phyloP scores from a whole-genome alignment of 805 yeast genomes.

The Yarrowia deformans region DNA sequence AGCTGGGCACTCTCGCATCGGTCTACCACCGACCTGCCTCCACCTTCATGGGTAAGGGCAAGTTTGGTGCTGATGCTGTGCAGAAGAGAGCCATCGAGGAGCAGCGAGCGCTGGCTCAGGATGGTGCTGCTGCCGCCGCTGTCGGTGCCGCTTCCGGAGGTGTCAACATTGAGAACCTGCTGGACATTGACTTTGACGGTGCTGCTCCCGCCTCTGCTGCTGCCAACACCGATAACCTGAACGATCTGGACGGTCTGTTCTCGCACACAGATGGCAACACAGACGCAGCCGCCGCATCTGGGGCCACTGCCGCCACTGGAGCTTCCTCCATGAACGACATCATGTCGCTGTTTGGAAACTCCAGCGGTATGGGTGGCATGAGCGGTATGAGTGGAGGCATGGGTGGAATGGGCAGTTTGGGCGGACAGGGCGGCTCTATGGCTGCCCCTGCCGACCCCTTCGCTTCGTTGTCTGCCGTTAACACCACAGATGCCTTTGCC shows the following conservation, averaged over 20 bases:
- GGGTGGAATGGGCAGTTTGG: neutral
- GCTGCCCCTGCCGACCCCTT: constrained; percentile 38
- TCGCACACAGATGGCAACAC: constrained; percentile 39
- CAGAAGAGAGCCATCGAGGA: constrained; percentile 70
- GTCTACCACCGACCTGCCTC: constrained; percentile 86
- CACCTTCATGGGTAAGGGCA: constrained; percentile 60
- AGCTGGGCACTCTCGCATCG: constrained; percentile 83
- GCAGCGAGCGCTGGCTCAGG: constrained; percentile 75
- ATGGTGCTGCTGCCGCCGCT: constrained; percentile 59
- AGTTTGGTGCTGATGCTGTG: constrained; percentile 54
- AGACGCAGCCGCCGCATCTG: constrained; percentile 52
- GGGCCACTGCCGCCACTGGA: constrained; percentile 43
- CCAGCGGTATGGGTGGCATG: constrained; percentile 21
- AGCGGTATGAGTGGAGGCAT: constrained; percentile 1
- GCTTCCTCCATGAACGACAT: constrained; percentile 53
- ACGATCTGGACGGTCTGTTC: constrained; percentile 78
- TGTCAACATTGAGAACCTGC: constrained; percentile 76
- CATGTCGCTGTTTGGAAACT: constrained; percentile 54
- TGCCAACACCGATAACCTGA: constrained; percentile 52
- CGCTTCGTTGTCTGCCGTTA: constrained; percentile 37
- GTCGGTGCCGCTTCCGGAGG: constrained; percentile 48
- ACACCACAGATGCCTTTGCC: constrained; percentile 36
- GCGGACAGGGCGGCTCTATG: neutral
- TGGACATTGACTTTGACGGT: constrained; percentile 81
- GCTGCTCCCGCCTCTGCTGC: constrained; percentile 45